Percentiles rank a stretch among this genome's conserved stretches.
Evolutionary conservation across 768 basidiomycete genomes (phyloP).

Genomic region (Gloeophyllum trabeum): DNA sequence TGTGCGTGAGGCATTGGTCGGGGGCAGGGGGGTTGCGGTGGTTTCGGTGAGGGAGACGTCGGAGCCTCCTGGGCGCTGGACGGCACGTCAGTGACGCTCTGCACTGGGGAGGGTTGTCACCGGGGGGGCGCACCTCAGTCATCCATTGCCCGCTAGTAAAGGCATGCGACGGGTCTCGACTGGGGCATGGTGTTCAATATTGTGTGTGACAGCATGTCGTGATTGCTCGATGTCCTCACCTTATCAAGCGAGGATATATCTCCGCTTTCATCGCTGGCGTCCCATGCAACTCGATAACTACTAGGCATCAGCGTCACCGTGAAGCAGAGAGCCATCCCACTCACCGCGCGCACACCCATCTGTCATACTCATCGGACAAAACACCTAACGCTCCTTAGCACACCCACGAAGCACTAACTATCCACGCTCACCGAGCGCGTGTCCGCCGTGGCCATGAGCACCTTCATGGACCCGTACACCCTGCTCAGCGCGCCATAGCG

Average conservation of each 20-base stretch:
- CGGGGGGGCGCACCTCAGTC: constrained; percentile 43
- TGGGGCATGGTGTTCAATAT: too few species aligned
- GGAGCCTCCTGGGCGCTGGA: constrained; percentile 61
- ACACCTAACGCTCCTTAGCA: constrained; percentile 26
- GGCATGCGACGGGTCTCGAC: constrained; percentile 48
- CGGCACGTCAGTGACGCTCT: constrained; percentile 2
- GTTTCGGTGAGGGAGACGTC: constrained; percentile 72
- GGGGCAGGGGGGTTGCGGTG: constrained; percentile 29
- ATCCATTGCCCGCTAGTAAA: constrained; percentile 80
- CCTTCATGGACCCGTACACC: constrained; percentile 54
- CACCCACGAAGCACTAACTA: not conserved
- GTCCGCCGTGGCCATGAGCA: constrained; percentile 50
- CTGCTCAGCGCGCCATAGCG: constrained; percentile 50
- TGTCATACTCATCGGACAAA: constrained; percentile 73
- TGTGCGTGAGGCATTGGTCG: constrained; percentile 16
- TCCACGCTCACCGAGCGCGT: constrained; percentile 38
- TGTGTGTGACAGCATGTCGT: not conserved
- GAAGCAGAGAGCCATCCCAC: constrained; percentile 2
- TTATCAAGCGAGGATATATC: constrained; percentile 46
- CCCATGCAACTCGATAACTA: constrained; percentile 57
- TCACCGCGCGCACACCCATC: constrained; percentile 60
- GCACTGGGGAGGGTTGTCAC: constrained; percentile 7
- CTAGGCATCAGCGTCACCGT: not conserved
- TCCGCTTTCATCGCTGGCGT: constrained; percentile 47
- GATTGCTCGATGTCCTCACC: constrained; percentile 23